Base-by-base conservation (phyloP, 352 stramenopile genomes). In the Phytopythium montanum region DNA sequence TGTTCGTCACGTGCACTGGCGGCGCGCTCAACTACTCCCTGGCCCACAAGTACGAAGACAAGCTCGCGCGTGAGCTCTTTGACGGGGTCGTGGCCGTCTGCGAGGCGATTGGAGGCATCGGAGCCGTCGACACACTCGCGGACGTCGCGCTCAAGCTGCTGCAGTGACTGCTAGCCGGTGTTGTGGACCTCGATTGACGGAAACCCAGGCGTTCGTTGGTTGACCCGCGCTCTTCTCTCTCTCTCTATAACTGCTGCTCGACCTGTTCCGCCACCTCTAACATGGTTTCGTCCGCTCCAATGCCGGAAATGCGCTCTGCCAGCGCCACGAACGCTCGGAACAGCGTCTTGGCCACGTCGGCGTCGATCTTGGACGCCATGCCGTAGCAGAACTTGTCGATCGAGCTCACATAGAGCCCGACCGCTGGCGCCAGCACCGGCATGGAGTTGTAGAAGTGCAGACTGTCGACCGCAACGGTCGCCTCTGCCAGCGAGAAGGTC, bases 371-470 rank as follows among this genome's bases (percentile, higher is more conserved):
- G 57, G 77, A 60, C 38, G 83, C 81, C 70, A 89, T 86, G 4
- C 75, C 75, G 55, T 89, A 89, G 46, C 75, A 67, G 56, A 87
- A 89, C 26, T 61, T 55, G 41, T 75, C 66, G 28, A 82, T 64
- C 8, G 70, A 70, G 23, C 72, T 79, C 25, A 84, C 33, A 46
- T 77, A 82, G 10, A 88, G 53, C 28, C 70, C 79, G 23, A 60
- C 72, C 1, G 70, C 79, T 2, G 79, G 69, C 28, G 76, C 64
- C 13, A 87, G 67, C 36, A 76, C 75, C 31, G 79, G 79, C 50
- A 81, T 55, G 6, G 75, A 69, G 60, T 74, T 89, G 64, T 76
- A 89, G 29, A 85, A 65, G 54, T 89, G 76, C 33, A 87, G 59
- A 31, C 62, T 78, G 33, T 78, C 73, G 34, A 89, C 55, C 0